These are phyloP conservation scores for Epicoccum nigrum DNA, from an alignment of 2,329 filamentous ascomycete genomes.

Conservation along the genomic window DNA sequence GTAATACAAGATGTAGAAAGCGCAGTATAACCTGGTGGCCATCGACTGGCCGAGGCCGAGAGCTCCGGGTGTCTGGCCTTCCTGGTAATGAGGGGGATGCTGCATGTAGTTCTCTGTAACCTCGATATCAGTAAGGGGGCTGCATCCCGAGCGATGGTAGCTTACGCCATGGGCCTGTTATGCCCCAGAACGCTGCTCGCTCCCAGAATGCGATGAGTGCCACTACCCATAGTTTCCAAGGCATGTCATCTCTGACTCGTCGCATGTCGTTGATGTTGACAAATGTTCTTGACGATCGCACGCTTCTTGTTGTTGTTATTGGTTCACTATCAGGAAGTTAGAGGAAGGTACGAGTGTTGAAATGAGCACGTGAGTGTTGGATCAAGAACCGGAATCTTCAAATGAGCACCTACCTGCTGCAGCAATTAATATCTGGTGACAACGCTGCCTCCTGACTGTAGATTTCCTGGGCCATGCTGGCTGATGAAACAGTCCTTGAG, in stretches of 20 bases:
- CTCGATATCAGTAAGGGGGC: slow-evolving; percentile 1
- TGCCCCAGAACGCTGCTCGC: slow-evolving; percentile 37
- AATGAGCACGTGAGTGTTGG: not conserved
- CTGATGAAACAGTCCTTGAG: not conserved
- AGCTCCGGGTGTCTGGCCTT: slow-evolving; percentile 43
- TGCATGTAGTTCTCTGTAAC: slow-evolving; percentile 53
- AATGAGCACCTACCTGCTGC: slow-evolving; percentile 2
- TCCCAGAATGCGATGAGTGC: slow-evolving; percentile 36
- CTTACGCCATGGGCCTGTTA: slow-evolving; percentile 44
- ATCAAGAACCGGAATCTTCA: too few species aligned
- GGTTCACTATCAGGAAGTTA: slow-evolving; percentile 3
- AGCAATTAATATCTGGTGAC: slow-evolving; percentile 1
- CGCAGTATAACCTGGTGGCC: slow-evolving; percentile 61
- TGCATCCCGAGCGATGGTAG: not conserved
- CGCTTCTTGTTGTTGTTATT: not conserved
- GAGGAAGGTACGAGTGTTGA: not conserved
- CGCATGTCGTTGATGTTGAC: slow-evolving; percentile 18
- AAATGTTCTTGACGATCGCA: slow-evolving; percentile 15
- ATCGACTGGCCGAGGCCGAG: slow-evolving; percentile 41
- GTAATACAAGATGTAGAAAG: slow-evolving; percentile 62
- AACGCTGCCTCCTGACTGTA: not conserved
- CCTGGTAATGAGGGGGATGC: slow-evolving; percentile 32
- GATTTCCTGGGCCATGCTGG: slow-evolving; percentile 2
- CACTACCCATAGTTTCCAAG: slow-evolving; percentile 33
- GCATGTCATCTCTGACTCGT: slow-evolving; percentile 30